Base-by-base conservation (phyloP, 2,329 filamentous ascomycete genomes). In the Talaromyces sp. region DNA sequence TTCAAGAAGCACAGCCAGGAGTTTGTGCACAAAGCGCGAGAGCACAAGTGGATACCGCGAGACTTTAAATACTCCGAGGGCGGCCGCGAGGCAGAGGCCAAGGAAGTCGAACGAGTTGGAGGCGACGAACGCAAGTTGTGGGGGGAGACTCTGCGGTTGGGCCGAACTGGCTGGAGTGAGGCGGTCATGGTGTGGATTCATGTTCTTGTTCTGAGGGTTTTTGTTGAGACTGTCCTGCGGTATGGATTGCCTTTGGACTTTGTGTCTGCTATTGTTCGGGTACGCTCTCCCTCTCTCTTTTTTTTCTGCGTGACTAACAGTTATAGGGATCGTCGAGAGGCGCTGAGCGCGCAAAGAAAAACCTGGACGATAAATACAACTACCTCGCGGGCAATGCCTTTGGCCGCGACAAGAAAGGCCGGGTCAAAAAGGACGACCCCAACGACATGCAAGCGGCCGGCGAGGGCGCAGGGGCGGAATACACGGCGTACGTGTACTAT, bases 401-500 rank as follows among this genome's bases (percentile, higher is more conserved):
- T 68, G 91, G 91, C 15, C 84, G 91, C 63, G 95, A 99, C 80
- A 97, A 96, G 84, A 93, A 93, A 71, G 95, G 95, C 28, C 88
- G 91, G 66, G 88, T 95, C 67, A 90, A 89, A 72, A 96, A 96
- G 77, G 95, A 99, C 72, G 93, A 98, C 70, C 87, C 90, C 49
- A 89, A 87, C 42, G 93, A 98, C 68, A 90, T 97, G 84, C 91
- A 92, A 47, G 88, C 89, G 3, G 88, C 88, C 4, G 76, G 81
- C 36, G 84, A 85, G 49, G 86, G 85, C 19, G 90, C 92, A 62
- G 88, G 88, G 59, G 82, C 85, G 68, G 92, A 97, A 75, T 99
- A 98, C 80, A 95, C 92, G 63, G 89, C 95, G 47, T 99, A 96
- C 77, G 95, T 98, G 72, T 97, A 93, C 81, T 99, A 98, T 78